Evolutionary conservation across 352 stramenopile species (phyloP).

Genomic region (Globisporangium solare): DNA sequence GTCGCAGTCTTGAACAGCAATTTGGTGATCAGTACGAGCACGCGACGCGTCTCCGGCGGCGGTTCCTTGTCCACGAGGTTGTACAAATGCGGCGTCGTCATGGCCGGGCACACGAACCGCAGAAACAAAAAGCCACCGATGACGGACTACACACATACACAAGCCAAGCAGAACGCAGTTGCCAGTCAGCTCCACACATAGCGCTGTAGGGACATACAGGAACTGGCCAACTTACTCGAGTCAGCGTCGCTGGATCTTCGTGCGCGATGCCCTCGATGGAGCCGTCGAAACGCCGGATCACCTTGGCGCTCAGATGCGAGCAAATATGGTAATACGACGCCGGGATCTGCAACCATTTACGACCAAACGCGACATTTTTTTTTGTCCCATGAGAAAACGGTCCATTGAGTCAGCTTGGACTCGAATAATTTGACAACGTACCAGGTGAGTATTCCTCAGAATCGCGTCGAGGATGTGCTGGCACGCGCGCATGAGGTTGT

Average conservation of each 20-base stretch:
- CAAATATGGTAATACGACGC: slow-evolving; percentile 77
- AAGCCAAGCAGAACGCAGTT: slow-evolving; percentile 5
- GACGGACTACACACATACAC: slow-evolving; percentile 38
- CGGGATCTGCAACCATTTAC: slow-evolving; percentile 33
- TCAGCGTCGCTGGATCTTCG: slow-evolving; percentile 52
- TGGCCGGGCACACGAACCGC: slow-evolving; percentile 84
- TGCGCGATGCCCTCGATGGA: slow-evolving; percentile 49
- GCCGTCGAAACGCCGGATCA: slow-evolving; percentile 67
- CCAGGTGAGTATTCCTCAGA: slow-evolving; percentile 48
- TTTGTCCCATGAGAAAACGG: slow-evolving; percentile 4
- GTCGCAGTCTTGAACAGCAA: slow-evolving; percentile 88
- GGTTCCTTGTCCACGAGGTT: slow-evolving; percentile 73
- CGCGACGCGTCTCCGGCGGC: slow-evolving; percentile 57
- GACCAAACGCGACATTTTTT: neutral
- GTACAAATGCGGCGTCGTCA: slow-evolving; percentile 84
- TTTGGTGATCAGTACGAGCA: slow-evolving; percentile 86
- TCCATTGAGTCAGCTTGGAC: neutral
- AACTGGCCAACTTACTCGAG: slow-evolving; percentile 34
- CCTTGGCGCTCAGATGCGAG: slow-evolving; percentile 65
- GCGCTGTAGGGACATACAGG: neutral
- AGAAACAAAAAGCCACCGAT: slow-evolving; percentile 87
- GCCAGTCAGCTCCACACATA: neutral
- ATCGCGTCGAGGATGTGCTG: slow-evolving; percentile 83
- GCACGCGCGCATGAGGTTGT: slow-evolving; percentile 79
- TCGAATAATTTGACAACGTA: slow-evolving; percentile 10